Conservation (phyloP, 495 filamentous ascomycete genomes). For the Sporormia fimetaria region DNA sequence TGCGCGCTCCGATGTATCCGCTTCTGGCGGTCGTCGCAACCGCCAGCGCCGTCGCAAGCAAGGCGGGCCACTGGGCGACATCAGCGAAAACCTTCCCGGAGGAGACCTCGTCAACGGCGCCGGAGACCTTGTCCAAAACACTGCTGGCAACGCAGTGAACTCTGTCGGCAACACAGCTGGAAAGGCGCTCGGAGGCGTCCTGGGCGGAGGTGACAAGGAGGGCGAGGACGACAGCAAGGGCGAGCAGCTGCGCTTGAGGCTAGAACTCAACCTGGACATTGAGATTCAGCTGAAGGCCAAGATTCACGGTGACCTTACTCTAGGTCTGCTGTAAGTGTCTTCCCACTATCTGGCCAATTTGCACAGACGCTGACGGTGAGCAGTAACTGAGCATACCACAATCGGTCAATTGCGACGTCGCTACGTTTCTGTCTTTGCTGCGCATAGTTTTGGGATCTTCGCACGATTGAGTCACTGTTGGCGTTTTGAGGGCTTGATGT, state of each 20-base stretch:
- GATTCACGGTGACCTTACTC: conserved; percentile 81
- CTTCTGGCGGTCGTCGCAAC: conserved; percentile 31
- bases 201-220: conserved; percentile 25
- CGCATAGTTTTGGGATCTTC: background rate
- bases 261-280: conserved; percentile 81
- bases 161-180: conserved; percentile 31
- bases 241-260: conserved; percentile 62
- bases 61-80: conserved; percentile 31
- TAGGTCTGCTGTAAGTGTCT: conserved; percentile 69
- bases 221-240: conserved; percentile 29
- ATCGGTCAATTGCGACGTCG: background rate
- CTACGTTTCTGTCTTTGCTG: background rate
- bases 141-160: conserved; percentile 33
- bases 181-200: conserved; percentile 31
- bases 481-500: too few relatives aligned
- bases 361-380: conserved; percentile 1
- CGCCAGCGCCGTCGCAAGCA: conserved; percentile 32
- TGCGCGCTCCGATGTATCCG: conserved; percentile 31
- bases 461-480: too few relatives aligned
- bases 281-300: conserved; percentile 85
- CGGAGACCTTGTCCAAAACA: conserved; percentile 33
- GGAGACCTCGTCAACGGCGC: conserved; percentile 33
- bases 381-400: conserved; percentile 11
- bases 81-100: conserved; percentile 33
- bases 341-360: background rate